phyloP scores from a whole-genome alignment of 345 rosid species.

The Eucalyptus regnans region DNA sequence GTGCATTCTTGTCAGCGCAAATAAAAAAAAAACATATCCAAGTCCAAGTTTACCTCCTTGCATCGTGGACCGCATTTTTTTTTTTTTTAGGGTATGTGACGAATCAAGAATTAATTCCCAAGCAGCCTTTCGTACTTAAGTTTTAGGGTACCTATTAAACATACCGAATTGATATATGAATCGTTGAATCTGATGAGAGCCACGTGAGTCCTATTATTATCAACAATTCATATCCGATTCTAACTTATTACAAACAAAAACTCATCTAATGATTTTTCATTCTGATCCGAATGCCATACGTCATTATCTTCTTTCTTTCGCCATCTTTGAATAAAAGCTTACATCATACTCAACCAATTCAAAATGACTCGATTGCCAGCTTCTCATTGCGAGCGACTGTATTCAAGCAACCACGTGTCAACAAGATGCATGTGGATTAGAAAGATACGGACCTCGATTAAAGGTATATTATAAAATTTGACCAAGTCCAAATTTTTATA shows the following conservation, averaged over 20 bases:
- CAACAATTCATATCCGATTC: not conserved
- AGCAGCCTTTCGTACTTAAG: not conserved
- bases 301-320: not conserved
- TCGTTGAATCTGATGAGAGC: rapidly evolving
- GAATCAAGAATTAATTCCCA: not conserved
- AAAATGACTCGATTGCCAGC: not conserved
- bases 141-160: no score
- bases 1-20: not conserved
- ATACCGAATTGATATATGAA: not conserved
- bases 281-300: not conserved
- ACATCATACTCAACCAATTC: not conserved
- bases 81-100: not conserved
- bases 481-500: not conserved
- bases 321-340: not conserved
- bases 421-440: not conserved
- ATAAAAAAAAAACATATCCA: not conserved
- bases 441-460: not conserved
- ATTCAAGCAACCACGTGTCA: not conserved
- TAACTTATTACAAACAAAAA: not conserved
- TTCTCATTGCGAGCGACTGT: not conserved
- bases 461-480: not conserved
- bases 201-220: not conserved
- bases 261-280: not conserved
- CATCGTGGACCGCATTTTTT: not conserved
- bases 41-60: not conserved